Conservation (phyloP, 257 asterid genomes). For the Solanum microdontum region DNA sequence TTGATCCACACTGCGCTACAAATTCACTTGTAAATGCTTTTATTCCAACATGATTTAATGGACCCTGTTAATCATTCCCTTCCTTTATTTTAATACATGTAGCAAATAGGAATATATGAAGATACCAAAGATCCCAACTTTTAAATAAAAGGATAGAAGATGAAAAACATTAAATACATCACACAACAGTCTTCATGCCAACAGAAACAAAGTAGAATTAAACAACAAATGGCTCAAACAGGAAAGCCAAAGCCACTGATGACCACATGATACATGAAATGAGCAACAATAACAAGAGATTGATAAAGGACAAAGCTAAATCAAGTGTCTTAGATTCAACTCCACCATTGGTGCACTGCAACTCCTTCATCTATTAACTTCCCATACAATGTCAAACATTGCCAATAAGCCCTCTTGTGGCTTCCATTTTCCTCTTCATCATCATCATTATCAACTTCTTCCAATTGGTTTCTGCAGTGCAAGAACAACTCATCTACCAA, state of each 20-base stretch:
- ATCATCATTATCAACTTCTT: constrained; percentile 2
- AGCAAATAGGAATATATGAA: not conserved
- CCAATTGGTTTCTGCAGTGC: constrained; percentile 43
- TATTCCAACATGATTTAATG: no score
- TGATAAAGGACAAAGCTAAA: not conserved
- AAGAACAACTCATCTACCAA: constrained; percentile 45
- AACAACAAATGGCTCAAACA: not conserved
- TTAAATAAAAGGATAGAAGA: not conserved
- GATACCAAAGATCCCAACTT: not conserved
- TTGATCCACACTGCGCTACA: no score
- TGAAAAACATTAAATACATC: not conserved
- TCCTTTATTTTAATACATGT: no score
- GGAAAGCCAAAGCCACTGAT: not conserved
- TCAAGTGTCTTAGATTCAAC: constrained; percentile 6
- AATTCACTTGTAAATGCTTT: no score
- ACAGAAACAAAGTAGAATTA: not conserved
- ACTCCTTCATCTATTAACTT: constrained; percentile 41
- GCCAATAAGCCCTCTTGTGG: constrained; percentile 46
- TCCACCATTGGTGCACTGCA: constrained; percentile 67
- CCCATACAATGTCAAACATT: constrained; percentile 45
- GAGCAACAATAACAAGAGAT: not conserved
- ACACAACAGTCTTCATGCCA: not conserved
- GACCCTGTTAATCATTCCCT: no score
- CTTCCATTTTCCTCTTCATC: constrained; percentile 10
- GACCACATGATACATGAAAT: not conserved